Conservation (phyloP, 2,329 filamentous ascomycete species). For the Fusarium sp. region DNA sequence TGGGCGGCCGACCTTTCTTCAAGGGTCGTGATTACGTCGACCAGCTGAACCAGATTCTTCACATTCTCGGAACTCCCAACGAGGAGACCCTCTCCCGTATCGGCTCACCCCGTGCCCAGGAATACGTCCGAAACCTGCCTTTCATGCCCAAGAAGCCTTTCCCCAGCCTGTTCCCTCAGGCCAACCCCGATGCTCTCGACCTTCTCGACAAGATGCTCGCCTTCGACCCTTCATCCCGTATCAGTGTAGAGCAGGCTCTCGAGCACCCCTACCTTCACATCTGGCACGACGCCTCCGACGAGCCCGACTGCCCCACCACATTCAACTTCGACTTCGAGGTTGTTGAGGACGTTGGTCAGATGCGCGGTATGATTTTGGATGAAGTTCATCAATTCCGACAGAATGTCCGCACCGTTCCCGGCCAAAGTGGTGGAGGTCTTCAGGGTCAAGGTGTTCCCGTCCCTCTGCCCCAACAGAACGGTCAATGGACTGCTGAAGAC, state of each 20-base stretch:
- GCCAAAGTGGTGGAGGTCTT: conserved; percentile 48
- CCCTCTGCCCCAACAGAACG: conserved; percentile 62
- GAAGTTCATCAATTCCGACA: conserved; percentile 90
- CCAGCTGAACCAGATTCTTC: conserved; percentile 98
- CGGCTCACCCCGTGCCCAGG: conserved; percentile 93
- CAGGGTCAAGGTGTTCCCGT: conserved; percentile 58
- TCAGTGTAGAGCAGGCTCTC: conserved; percentile 93
- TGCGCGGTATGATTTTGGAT: conserved; percentile 97
- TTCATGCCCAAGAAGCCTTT: conserved; percentile 96
- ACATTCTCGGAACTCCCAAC: conserved; percentile 96
- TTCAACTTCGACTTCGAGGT: conserved; percentile 99
- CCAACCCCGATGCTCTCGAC: conserved; percentile 95
- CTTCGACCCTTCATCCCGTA: conserved; percentile 93
- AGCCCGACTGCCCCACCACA: conserved; percentile 90
- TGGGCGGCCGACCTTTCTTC: conserved; percentile 97
- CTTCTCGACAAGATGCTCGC: conserved; percentile 97
- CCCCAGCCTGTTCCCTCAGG: conserved; percentile 87
- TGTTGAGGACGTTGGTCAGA: conserved; percentile 92
- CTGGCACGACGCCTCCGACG: conserved; percentile 98
- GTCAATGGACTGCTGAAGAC: conserved; percentile 69
- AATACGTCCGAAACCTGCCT: conserved; percentile 96
- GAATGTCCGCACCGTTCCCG: conserved; percentile 64
- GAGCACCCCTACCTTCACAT: conserved; percentile 97
- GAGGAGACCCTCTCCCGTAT: conserved; percentile 95
- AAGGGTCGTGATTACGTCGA: conserved; percentile 99